These are phyloP conservation scores for Aspergillus fijiensis DNA, from an alignment of 2,329 filamentous ascomycete species.

Conservation along the genomic window DNA sequence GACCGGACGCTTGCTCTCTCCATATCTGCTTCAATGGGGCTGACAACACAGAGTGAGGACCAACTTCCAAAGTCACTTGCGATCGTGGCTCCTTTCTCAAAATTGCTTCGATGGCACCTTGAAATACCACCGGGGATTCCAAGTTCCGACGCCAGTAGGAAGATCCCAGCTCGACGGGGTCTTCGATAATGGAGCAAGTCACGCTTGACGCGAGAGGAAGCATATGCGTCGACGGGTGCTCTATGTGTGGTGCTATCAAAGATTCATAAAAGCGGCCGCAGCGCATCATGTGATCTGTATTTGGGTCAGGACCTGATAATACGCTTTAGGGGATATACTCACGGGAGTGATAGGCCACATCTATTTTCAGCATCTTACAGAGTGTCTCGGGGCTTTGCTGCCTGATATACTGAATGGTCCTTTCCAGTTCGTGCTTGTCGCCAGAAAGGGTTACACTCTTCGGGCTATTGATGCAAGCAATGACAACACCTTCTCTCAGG, in stretches of 20 bases:
- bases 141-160: constrained; percentile 18
- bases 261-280: background rate
- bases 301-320: background rate
- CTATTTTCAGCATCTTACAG: constrained; percentile 10
- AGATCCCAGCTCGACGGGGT: background rate
- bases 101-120: constrained; percentile 10
- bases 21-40: constrained; percentile 29
- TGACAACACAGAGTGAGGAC: constrained; percentile 38
- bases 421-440: constrained; percentile 6
- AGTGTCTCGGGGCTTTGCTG: constrained; percentile 4
- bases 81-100: constrained; percentile 7
- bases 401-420: constrained; percentile 6
- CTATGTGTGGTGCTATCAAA: background rate
- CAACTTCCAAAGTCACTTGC: constrained; percentile 30
- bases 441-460: constrained; percentile 18
- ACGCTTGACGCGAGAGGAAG: constrained; percentile 10
- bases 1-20: background rate
- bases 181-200: background rate
- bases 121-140: constrained; percentile 23
- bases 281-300: constrained; percentile 7
- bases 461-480: constrained; percentile 21
- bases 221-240: background rate
- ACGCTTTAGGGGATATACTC: background rate
- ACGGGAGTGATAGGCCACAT: constrained; percentile 21
- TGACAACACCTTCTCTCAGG: constrained; percentile 6